Evolutionary conservation across 2,329 filamentous ascomycete genomes (phyloP).

Genomic region (Paecilomyces dactylethromorphus): DNA sequence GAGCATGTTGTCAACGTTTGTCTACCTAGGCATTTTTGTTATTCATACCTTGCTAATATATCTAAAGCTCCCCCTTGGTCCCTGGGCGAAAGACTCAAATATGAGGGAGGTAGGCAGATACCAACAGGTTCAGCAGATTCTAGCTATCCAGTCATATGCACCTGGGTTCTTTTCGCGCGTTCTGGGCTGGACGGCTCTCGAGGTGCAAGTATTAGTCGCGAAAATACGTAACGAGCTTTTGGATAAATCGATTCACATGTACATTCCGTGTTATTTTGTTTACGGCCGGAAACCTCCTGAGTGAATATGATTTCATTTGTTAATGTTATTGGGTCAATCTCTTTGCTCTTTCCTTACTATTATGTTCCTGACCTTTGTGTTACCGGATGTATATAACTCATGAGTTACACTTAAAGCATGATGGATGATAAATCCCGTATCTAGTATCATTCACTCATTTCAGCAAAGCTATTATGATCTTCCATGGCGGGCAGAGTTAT

Average conservation of each 20-base stretch:
- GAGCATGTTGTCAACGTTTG: slow-evolving; percentile 10
- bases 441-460: too few species aligned
- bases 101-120: neutral
- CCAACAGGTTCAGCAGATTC: neutral
- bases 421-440: too few species aligned
- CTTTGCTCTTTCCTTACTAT: neutral
- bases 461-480: too few species aligned
- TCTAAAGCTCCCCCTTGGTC: neutral
- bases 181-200: neutral
- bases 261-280: neutral
- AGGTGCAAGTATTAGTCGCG: slow-evolving; percentile 6
- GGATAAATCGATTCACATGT: slow-evolving; percentile 1
- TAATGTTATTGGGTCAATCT: too few species aligned
- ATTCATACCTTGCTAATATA: neutral
- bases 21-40: slow-evolving; percentile 1
- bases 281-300: neutral
- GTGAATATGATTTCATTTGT: neutral
- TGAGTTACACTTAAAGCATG: too few species aligned
- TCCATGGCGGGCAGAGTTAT: too few species aligned
- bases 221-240: slow-evolving; percentile 8
- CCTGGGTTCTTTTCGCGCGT: neutral
- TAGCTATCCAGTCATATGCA: neutral
- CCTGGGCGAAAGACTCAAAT: neutral
- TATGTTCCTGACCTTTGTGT: neutral
- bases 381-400: too few species aligned